Evolutionary conservation across 495 filamentous ascomycete genomes (phyloP), one percentile per base, ranked within the genome.

Genomic region (Trichoderma virens): DNA sequence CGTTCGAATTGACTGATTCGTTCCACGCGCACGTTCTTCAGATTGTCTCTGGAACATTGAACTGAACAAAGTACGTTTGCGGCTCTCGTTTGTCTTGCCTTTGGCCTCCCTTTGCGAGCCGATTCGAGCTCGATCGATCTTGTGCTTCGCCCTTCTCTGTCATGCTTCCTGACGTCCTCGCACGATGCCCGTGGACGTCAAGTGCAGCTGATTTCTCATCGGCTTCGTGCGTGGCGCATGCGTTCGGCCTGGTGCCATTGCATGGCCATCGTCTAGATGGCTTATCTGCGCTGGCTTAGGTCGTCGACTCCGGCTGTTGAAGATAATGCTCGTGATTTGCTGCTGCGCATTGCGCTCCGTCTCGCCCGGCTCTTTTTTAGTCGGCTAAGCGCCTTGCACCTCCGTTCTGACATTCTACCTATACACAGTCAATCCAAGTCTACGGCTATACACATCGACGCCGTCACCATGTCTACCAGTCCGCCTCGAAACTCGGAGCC

Each of bases 41-140:
- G 25, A 56, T 56, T 56, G 23, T 28, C 27, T 56, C 7, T 56
- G 51, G 51, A 56, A 56, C 51, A 23, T 16, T 56, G 25, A 23
- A 56, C 13, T 56, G 51, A 28, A n/a, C 4, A 18, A 56, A 23
- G 51, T 56, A 56, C 51, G 51, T 56, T 56, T 56, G 51, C 51
- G 27, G 51, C 23, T 30, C 20, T 13, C 11, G 11, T 56, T 18
- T 56, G 51, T 30, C 25, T 56, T 56, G 51, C 16, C 51, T 51
- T 51, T 47, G 43, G 51, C 51, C 51, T 30, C 16, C 25, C 51
- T 30, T 30, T 13, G 8, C 23, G 25, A 27, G 3, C 51, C 51
- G 51, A 30, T 13, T 14, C 25, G 51, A 13, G 41, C 6, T 45
- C 41, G 41, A 45, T 45, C 41, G 5, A 35, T 35, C 32, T 18